A percentile compares a stretch with the other conserved stretches of the same genome.
phyloP scores from a whole-genome alignment of 2,329 filamentous ascomycete genomes.

The Pseudogymnoascus sp. region DNA sequence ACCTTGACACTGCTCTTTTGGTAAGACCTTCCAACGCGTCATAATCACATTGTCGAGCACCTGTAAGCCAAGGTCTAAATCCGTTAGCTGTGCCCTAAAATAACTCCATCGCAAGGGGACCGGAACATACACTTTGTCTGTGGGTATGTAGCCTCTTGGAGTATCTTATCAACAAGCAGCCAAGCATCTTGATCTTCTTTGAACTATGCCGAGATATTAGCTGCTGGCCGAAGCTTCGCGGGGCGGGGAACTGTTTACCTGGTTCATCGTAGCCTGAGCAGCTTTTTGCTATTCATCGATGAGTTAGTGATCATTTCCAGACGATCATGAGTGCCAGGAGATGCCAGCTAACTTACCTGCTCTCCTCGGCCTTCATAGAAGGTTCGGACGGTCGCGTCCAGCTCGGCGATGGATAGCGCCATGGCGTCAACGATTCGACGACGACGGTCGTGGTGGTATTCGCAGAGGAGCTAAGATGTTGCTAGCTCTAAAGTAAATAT shows the following conservation, averaged over 20 bases:
- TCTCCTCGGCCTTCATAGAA: slow-evolving; percentile 98
- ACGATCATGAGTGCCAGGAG: neutral
- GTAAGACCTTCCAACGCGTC: slow-evolving; percentile 97
- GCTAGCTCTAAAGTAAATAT: slow-evolving; percentile 5
- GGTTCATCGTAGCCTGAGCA: slow-evolving; percentile 86
- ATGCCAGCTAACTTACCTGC: slow-evolving; percentile 51
- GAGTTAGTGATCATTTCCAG: slow-evolving; percentile 29
- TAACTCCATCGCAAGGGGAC: neutral
- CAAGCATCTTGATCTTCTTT: slow-evolving; percentile 98
- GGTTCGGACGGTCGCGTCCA: slow-evolving; percentile 90
- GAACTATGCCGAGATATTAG: slow-evolving; percentile 53
- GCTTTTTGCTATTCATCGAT: slow-evolving; percentile 72
- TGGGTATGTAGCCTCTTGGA: slow-evolving; percentile 84
- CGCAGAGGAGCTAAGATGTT: slow-evolving; percentile 9
- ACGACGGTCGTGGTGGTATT: slow-evolving; percentile 4
- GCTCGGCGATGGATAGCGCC: slow-evolving; percentile 76
- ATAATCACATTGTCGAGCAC: slow-evolving; percentile 97
- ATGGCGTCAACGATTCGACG: slow-evolving; percentile 37
- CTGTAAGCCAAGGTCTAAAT: slow-evolving; percentile 78
- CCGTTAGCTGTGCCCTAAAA: neutral
- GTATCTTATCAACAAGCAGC: slow-evolving; percentile 94
- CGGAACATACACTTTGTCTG: slow-evolving; percentile 82
- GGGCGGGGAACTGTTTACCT: slow-evolving; percentile 48
- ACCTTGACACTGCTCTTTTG: slow-evolving; percentile 93
- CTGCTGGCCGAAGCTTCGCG: neutral